These are phyloP conservation scores for Xylaria longipes DNA, from an alignment of 495 filamentous ascomycete species.

Conservation along the genomic window DNA sequence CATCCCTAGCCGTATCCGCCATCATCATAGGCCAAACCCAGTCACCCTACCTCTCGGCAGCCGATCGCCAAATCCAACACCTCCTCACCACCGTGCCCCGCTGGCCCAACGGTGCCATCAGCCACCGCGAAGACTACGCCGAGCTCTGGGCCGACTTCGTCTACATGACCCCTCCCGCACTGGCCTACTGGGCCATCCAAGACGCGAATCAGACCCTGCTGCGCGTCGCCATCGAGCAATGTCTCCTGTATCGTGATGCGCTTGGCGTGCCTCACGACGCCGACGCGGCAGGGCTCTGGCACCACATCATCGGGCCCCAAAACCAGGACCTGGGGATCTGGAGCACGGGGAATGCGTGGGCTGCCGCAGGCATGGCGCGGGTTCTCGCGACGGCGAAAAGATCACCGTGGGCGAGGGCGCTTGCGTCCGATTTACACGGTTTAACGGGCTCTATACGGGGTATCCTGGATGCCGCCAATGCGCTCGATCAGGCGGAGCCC, in stretches of 20 bases:
- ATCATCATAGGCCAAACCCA: conserved; percentile 52
- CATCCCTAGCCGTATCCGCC: conserved; percentile 53
- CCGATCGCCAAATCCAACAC: conserved; percentile 48
- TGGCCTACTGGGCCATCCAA: conserved; percentile 58
- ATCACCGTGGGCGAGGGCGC: conserved; percentile 36
- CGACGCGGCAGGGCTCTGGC: conserved; percentile 45
- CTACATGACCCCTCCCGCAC: conserved; percentile 57
- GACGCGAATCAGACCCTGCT: conserved; percentile 42
- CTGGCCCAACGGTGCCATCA: conserved; percentile 58
- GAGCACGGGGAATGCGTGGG: conserved; percentile 62
- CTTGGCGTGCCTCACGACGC: conserved; percentile 41
- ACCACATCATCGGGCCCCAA: conserved; percentile 56
- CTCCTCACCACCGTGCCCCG: conserved; percentile 52
- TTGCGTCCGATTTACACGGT: conserved; percentile 38
- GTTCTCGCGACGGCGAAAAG: conserved; percentile 55
- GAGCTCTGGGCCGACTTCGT: conserved; percentile 61
- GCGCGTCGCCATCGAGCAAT: conserved; percentile 49
- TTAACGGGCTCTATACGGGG: conserved; percentile 48
- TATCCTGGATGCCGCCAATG: conserved; percentile 57
- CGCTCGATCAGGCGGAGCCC: conserved; percentile 42
- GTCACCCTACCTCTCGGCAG: conserved; percentile 43
- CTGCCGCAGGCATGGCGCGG: conserved; percentile 55
- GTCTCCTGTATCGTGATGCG: conserved; percentile 50
- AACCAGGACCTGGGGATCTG: conserved; percentile 52
- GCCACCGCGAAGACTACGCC: conserved; percentile 51